Conservation (phyloP, 805 yeast genomes). For the Metschnikowia gelsemii region DNA sequence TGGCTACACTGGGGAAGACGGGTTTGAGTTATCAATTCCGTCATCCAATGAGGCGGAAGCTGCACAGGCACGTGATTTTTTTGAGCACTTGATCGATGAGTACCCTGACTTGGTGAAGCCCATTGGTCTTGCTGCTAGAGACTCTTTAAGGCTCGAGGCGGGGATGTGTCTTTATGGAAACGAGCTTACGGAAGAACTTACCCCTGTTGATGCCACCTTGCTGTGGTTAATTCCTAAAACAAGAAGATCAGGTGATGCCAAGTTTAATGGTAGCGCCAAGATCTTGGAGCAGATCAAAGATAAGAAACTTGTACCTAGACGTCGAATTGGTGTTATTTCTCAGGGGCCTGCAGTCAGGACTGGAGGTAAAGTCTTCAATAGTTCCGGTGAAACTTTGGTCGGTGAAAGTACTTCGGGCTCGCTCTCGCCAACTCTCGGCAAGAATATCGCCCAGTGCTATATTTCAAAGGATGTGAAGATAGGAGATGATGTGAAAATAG, state of each 20-base stretch:
- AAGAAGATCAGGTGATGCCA: slow-evolving; percentile 52
- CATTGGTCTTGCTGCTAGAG: slow-evolving; percentile 97
- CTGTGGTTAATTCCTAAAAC: slow-evolving; percentile 87
- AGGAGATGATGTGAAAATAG: slow-evolving; percentile 70
- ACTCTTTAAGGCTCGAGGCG: slow-evolving; percentile 91
- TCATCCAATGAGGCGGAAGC: slow-evolving; percentile 40
- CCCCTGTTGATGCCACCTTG: slow-evolving; percentile 87
- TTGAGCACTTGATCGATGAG: slow-evolving; percentile 55
- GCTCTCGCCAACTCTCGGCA: slow-evolving; percentile 59
- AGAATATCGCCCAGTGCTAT: slow-evolving; percentile 90
- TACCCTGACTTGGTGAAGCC: slow-evolving; percentile 64
- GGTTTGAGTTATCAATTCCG: slow-evolving; percentile 87
- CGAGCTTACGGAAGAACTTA: slow-evolving; percentile 73
- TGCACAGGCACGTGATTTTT: slow-evolving; percentile 53
- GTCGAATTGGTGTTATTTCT: slow-evolving; percentile 73
- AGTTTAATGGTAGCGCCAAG: slow-evolving; percentile 74
- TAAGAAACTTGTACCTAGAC: slow-evolving; percentile 50
- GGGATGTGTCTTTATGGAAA: slow-evolving; percentile 98
- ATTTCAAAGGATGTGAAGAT: slow-evolving; percentile 69
- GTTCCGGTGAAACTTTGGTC: slow-evolving; percentile 51
- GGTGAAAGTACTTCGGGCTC: slow-evolving; percentile 63
- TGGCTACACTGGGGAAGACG: slow-evolving; percentile 98
- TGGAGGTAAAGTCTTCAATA: slow-evolving; percentile 59
- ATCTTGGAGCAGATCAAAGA: slow-evolving; percentile 71
- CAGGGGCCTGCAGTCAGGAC: slow-evolving; percentile 94